A percentile compares a stretch with the other conserved stretches of the same genome.
These are phyloP conservation scores for Flagelloscypha sp. DNA, from an alignment of 768 basidiomycete genomes.

Conservation along the genomic window DNA sequence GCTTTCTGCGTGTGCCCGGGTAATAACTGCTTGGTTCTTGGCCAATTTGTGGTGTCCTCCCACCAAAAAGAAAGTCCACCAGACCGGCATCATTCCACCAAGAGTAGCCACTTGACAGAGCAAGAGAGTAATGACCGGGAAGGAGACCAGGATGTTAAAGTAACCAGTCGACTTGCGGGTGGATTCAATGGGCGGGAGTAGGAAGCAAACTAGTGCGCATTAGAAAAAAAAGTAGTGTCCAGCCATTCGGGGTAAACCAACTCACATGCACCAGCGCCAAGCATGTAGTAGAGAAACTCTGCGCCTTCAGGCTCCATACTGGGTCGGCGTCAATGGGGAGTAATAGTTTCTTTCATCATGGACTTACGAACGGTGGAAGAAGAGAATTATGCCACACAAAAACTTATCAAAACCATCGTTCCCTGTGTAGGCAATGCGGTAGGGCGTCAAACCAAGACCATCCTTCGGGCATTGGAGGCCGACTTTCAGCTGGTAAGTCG, in stretches of 20 bases:
- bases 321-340: too few relatives aligned
- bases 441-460: slow-evolving; percentile 21
- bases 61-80: slow-evolving; percentile 38
- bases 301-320: slow-evolving; percentile 23
- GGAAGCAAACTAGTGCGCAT: slow-evolving; percentile 14
- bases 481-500: too few relatives aligned
- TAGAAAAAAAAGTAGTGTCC: slow-evolving; percentile 29
- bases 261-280: too few relatives aligned
- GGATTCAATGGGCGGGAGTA: slow-evolving; percentile 40
- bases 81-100: slow-evolving; percentile 38
- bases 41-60: slow-evolving; percentile 19
- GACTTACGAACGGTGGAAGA: too few relatives aligned
- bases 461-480: slow-evolving; percentile 7
- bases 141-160: slow-evolving; percentile 26
- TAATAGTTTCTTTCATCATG: too few relatives aligned
- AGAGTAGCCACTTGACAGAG: slow-evolving; percentile 34
- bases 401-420: slow-evolving; percentile 23
- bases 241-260: too few relatives aligned
- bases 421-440: slow-evolving; percentile 33
- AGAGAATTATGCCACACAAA: slow-evolving; percentile 36
- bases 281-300: slow-evolving; percentile 22
- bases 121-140: slow-evolving; percentile 33
- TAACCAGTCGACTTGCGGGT: slow-evolving; percentile 30
- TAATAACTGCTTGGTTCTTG: slow-evolving; percentile 19
- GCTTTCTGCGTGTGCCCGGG: slow-evolving; percentile 42